Percentiles rank a stretch among this genome's conserved stretches.
Evolutionary conservation across 495 filamentous ascomycete genomes (phyloP).

Genomic region (Neurospora sp.): DNA sequence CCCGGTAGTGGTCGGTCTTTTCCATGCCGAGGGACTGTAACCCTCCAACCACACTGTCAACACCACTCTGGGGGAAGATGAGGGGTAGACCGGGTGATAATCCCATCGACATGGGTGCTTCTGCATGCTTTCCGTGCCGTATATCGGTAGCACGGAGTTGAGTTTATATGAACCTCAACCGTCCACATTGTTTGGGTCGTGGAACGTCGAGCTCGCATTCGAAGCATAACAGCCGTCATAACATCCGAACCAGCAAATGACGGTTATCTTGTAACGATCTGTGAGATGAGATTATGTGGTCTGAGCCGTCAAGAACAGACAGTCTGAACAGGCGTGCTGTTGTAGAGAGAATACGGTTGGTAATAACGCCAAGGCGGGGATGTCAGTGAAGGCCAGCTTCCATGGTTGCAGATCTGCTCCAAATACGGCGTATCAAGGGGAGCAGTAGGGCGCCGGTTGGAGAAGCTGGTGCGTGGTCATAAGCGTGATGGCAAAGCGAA

Average conservation of each 20-base stretch:
- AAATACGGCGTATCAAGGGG: neutral
- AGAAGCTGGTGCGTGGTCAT: neutral
- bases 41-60: neutral
- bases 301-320: neutral
- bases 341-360: neutral
- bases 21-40: slow-evolving; percentile 6
- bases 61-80: slow-evolving; percentile 5
- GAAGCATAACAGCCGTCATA: neutral
- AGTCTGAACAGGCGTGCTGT: neutral
- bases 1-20: slow-evolving; percentile 9
- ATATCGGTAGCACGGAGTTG: neutral
- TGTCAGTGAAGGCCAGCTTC: neutral
- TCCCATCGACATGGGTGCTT: neutral
- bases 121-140: neutral
- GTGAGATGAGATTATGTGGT: neutral
- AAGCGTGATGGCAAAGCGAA: neutral
- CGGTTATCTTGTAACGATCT: neutral
- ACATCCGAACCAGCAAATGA: neutral
- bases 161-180: neutral
- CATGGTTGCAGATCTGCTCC: neutral
- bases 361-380: neutral
- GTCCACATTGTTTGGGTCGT: neutral
- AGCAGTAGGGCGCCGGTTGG: neutral
- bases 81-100: slow-evolving; percentile 12
- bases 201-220: neutral